Conservation (phyloP, 352 stramenopile species). For the Pythium pectinolyticum region DNA sequence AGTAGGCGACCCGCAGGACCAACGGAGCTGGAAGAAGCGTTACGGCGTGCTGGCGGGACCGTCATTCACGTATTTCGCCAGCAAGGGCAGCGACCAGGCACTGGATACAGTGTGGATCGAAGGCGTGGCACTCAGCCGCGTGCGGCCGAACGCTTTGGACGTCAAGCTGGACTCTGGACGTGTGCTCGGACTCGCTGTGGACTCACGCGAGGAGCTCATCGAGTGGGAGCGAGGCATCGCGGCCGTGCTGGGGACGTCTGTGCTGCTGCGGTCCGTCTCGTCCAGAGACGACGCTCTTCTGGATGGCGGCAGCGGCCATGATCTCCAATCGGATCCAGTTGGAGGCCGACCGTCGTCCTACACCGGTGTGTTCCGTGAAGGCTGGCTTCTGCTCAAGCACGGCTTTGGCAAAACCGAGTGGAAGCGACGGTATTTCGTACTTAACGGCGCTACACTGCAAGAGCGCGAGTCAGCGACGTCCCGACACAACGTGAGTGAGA, state of each 20-base stretch:
- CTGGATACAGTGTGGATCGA: slow-evolving; percentile 35
- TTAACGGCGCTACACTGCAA: slow-evolving; percentile 56
- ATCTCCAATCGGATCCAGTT: neutral
- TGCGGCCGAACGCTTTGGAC: slow-evolving; percentile 37
- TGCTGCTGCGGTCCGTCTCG: slow-evolving; percentile 12
- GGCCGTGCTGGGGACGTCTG: slow-evolving; percentile 15
- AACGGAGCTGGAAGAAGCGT: slow-evolving; percentile 50
- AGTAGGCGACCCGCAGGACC: slow-evolving; percentile 33
- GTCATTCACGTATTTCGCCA: slow-evolving; percentile 52
- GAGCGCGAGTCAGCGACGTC: slow-evolving; percentile 58
- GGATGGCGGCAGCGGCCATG: no score
- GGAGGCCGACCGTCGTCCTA: slow-evolving; percentile 22
- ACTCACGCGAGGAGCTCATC: slow-evolving; percentile 43
- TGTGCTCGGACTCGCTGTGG: slow-evolving; percentile 32
- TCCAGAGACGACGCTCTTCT: slow-evolving; percentile 7
- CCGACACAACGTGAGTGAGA: slow-evolving; percentile 41
- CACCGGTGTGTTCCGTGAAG: slow-evolving; percentile 38
- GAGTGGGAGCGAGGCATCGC: slow-evolving; percentile 37
- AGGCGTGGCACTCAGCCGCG: slow-evolving; percentile 33
- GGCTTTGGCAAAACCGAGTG: slow-evolving; percentile 46
- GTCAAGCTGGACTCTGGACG: slow-evolving; percentile 27
- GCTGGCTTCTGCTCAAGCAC: slow-evolving; percentile 59
- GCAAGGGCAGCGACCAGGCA: slow-evolving; percentile 25
- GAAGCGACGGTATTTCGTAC: slow-evolving; percentile 63
- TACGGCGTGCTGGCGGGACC: slow-evolving; percentile 54